phyloP scores from a whole-genome alignment of 1,284 basidiomycete genomes.

The Gymnopus androsaceus region DNA sequence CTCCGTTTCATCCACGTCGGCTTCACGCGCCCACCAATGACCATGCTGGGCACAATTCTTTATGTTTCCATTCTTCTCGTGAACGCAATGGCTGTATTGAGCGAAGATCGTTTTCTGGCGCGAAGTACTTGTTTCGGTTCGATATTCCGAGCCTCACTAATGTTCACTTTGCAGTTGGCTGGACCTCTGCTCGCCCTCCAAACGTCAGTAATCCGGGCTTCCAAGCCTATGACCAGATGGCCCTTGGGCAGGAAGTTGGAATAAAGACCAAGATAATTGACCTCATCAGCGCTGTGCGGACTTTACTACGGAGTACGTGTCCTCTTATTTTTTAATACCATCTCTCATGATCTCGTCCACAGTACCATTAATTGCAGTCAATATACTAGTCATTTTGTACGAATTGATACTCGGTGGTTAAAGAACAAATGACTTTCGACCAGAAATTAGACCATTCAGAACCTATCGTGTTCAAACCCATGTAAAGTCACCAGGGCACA shows the following conservation, averaged over 20 bases:
- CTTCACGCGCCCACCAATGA: conserved; percentile 1
- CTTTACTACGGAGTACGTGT: conserved; percentile 86
- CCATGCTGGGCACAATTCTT: conserved; percentile 65
- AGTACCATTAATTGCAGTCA: conserved; percentile 21
- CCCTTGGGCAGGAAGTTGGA: conserved; percentile 62
- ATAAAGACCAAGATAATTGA: conserved; percentile 89
- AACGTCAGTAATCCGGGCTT: conserved; percentile 52
- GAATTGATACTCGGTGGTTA: conserved; percentile 19
- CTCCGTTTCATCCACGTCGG: conserved; percentile 14
- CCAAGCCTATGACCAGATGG: conserved; percentile 67
- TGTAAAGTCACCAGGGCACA: conserved; percentile 52
- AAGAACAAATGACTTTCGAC: not conserved
- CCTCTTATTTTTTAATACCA: not conserved
- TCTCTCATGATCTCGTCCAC: not conserved
- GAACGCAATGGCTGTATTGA: conserved; percentile 92
- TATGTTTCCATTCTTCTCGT: conserved; percentile 82
- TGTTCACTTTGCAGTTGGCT: conserved; percentile 70
- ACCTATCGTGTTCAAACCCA: conserved; percentile 34
- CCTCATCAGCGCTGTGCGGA: conserved; percentile 91
- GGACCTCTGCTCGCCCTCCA: conserved; percentile 75
- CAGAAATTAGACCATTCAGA: not conserved
- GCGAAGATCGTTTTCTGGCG: conserved; percentile 93
- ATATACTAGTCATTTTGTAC: conserved; percentile 20
- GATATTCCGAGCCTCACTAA: conserved; percentile 15
- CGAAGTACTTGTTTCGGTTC: conserved; percentile 64